These are phyloP conservation scores for Filobasidium uniguttulatum DNA, from an alignment of 1,284 basidiomycete species.

Conservation along the genomic window DNA sequence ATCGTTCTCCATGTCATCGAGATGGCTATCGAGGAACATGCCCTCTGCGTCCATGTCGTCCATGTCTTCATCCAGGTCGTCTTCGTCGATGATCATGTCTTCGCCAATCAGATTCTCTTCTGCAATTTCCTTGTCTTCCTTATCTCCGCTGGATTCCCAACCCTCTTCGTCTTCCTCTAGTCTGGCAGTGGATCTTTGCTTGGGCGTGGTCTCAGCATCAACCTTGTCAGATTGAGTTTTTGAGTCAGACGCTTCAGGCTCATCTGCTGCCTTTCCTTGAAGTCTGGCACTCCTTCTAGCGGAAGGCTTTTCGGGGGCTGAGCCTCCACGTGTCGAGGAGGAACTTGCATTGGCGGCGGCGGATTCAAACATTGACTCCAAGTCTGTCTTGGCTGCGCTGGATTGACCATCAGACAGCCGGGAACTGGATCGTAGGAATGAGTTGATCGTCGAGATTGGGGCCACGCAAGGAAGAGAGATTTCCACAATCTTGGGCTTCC, in stretches of 20 bases:
- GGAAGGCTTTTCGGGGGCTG: background rate
- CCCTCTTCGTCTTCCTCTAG: background rate
- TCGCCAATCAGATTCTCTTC: conserved; percentile 5
- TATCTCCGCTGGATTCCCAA: background rate
- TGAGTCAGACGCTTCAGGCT: background rate
- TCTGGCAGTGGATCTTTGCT: background rate
- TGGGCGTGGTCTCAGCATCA: background rate
- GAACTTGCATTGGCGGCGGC: conserved; percentile 15
- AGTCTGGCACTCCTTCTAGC: conserved; percentile 7
- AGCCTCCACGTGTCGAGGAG: too few species aligned
- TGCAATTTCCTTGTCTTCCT: background rate
- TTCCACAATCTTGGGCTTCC: background rate
- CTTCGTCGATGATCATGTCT: conserved; percentile 37
- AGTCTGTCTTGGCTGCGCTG: background rate
- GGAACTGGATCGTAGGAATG: background rate
- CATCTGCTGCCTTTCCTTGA: conserved; percentile 2
- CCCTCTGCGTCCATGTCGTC: conserved; percentile 53
- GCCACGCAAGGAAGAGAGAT: background rate
- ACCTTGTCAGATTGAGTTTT: background rate
- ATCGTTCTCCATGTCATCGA: conserved; percentile 32
- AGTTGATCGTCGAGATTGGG: background rate
- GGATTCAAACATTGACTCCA: background rate
- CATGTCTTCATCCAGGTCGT: conserved; percentile 47
- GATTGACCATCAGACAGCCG: background rate
- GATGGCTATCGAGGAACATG: conserved; percentile 10